Evolutionary conservation across 352 stramenopile genomes (phyloP).

Genomic region (Phytophthora niederhauseri): DNA sequence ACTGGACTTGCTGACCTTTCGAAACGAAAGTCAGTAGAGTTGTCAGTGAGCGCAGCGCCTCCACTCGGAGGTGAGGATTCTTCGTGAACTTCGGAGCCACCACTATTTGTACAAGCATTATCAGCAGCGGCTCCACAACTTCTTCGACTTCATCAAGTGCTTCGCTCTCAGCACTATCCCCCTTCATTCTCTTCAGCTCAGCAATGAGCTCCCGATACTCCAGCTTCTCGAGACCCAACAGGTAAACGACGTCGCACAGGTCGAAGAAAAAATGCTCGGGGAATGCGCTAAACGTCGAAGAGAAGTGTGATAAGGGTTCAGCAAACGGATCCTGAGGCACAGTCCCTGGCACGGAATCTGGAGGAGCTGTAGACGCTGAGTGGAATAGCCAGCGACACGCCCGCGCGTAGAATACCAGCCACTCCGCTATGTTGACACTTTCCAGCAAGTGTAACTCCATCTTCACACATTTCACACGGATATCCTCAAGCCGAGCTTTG

Average conservation of each 20-base stretch:
- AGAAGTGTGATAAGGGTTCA: constrained; percentile 51
- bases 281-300: constrained; percentile 54
- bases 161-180: constrained; percentile 4
- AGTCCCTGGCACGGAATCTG: constrained; percentile 1
- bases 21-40: constrained; percentile 67
- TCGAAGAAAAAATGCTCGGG: constrained; percentile 83
- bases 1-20: constrained; percentile 46
- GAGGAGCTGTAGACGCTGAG: constrained; percentile 16
- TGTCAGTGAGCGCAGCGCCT: constrained; percentile 60
- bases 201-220: constrained; percentile 38
- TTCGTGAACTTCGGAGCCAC: constrained; percentile 59
- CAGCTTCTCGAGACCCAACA: constrained; percentile 55
- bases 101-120: constrained; percentile 70
- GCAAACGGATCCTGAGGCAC: constrained; percentile 48
- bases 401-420: constrained; percentile 62
- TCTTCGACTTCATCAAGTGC: constrained; percentile 31
- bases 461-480: constrained; percentile 52
- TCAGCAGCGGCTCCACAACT: constrained; percentile 60
- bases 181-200: constrained; percentile 25
- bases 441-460: constrained; percentile 67
- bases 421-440: constrained; percentile 54
- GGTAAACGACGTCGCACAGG: constrained; percentile 62
- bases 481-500: constrained; percentile 57
- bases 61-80: constrained; percentile 73
- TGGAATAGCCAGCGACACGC: constrained; percentile 64